phyloP scores from a whole-genome alignment of 108 stramenopile species.

The Cylindrotheca fusiformis region DNA sequence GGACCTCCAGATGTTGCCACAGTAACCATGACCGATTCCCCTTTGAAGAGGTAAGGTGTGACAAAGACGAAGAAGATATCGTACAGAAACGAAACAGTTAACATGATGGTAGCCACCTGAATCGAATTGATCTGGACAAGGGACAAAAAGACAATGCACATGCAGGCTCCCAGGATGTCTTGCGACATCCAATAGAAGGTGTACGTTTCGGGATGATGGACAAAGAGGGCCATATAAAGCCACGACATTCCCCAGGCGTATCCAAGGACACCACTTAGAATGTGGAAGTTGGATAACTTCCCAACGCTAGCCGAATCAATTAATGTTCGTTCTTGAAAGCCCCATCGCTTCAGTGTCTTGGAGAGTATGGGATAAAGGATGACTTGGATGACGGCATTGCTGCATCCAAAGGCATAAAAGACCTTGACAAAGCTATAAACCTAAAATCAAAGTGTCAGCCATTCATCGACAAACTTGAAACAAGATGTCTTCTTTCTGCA shows the following conservation, averaged over 20 bases:
- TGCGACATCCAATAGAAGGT: constrained; percentile 87
- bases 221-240: constrained; percentile 49
- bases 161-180: constrained; percentile 84
- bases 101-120: constrained; percentile 76
- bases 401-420: constrained; percentile 75
- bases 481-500: not conserved
- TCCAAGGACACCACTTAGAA: constrained; percentile 31
- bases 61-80: constrained; percentile 94
- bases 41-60: constrained; percentile 66
- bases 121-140: constrained; percentile 76
- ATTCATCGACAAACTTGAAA: too few relatives aligned
- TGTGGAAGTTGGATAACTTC: constrained; percentile 37
- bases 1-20: constrained; percentile 74
- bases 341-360: not conserved
- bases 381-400: constrained; percentile 49
- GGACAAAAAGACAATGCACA: constrained; percentile 81
- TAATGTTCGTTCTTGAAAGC: constrained; percentile 12
- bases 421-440: constrained; percentile 76
- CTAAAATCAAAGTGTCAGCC: constrained; percentile 12
- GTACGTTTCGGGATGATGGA: constrained; percentile 45
- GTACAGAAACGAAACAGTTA: constrained; percentile 68
- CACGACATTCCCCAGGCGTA: constrained; percentile 44
- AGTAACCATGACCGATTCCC: constrained; percentile 82
- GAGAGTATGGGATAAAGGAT: constrained; percentile 48
- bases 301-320: constrained; percentile 43